These are phyloP conservation scores for Rosellinia necatrix DNA, from an alignment of 2,329 filamentous ascomycete species.

Conservation along the genomic window DNA sequence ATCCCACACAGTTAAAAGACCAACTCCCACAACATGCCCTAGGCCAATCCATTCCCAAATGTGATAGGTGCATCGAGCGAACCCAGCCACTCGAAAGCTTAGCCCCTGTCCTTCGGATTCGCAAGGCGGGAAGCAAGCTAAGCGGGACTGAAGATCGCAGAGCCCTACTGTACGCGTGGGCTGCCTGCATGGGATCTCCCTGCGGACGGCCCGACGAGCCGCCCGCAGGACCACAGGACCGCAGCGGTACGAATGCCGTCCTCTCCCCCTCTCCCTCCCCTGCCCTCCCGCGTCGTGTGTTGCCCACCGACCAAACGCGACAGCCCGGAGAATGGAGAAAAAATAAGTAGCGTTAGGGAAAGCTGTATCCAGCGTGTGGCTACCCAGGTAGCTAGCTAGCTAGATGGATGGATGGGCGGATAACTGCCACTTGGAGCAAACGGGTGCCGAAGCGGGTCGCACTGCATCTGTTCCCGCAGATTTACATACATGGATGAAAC, in stretches of 20 bases:
- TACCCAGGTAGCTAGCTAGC: background rate
- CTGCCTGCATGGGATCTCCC: slow-evolving; percentile 15
- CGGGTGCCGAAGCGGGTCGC: slow-evolving; percentile 17
- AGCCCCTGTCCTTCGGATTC: background rate
- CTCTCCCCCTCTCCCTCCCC: too few relatives aligned
- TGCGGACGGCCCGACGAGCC: slow-evolving; percentile 21
- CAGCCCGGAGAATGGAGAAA: too few relatives aligned
- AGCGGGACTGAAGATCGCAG: background rate
- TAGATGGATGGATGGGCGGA: background rate
- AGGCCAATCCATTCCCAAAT: too few relatives aligned
- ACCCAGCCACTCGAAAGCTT: too few relatives aligned
- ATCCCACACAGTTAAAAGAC: too few relatives aligned
- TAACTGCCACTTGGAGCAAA: background rate
- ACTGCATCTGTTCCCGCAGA: slow-evolving; percentile 10
- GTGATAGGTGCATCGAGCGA: too few relatives aligned
- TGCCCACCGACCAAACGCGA: too few relatives aligned
- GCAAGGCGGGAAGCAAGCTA: background rate
- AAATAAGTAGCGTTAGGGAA: too few relatives aligned
- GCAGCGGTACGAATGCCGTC: too few relatives aligned
- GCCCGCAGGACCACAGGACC: too few relatives aligned
- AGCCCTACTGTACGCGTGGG: slow-evolving; percentile 4
- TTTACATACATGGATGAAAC: slow-evolving; percentile 7
- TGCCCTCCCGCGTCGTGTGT: background rate
- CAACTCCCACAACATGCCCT: too few relatives aligned
- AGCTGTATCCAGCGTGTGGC: too few relatives aligned